Base-by-base conservation (phyloP, 805 yeast genomes). In the Nakazawaea ambrosiae region DNA sequence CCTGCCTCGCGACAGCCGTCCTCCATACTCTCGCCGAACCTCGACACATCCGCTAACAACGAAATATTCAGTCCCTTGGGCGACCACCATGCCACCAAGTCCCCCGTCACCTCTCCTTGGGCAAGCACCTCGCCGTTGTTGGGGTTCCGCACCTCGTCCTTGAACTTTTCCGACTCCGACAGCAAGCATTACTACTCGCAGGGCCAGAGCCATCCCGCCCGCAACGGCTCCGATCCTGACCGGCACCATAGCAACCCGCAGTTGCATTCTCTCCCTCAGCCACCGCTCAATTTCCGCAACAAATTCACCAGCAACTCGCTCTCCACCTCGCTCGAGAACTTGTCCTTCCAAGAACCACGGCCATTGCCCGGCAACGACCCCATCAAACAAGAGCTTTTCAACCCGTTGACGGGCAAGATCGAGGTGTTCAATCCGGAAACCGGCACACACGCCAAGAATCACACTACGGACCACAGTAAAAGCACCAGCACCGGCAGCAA, bases 301-400 rank as follows among this genome's bases (percentile, higher is more conserved):
- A 22, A 26, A 26, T 26, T 26, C 15, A 5, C 10, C 16, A 6
- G 15, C 6, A 7, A 8, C 12, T 26, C 32, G 10, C 20, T 36
- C 5, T 36, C 35, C 5, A 14, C 40, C 1, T 26, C 31, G 4
- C 31, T 36, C 14, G 40, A 36, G n/a, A 36, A 36, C 18, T 14
- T 36, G 8, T 26, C 34, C 11, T 27, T 36, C 19, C 31, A 20
- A 8, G 40, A 36, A 4, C 25, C 9, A 4, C 7, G 9, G 17
- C 27, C 36, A 14, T 31, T n/a, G 18, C 12, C 23, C 11, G 44
- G 34, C 2, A 17, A 28, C 14, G 44, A 39, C 19, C 38, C 39
- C 11, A 31, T 31, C 10, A 42, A 39, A 33, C 40, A 33, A 20
- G 45, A 42, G 15, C 27, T 42, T 18, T 42, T 31, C 34, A 42